Percentiles rank a stretch among this genome's conserved stretches.
These are phyloP conservation scores for Nannochloropsis salina DNA, from an alignment of 108 stramenopile genomes.

Conservation along the genomic window DNA sequence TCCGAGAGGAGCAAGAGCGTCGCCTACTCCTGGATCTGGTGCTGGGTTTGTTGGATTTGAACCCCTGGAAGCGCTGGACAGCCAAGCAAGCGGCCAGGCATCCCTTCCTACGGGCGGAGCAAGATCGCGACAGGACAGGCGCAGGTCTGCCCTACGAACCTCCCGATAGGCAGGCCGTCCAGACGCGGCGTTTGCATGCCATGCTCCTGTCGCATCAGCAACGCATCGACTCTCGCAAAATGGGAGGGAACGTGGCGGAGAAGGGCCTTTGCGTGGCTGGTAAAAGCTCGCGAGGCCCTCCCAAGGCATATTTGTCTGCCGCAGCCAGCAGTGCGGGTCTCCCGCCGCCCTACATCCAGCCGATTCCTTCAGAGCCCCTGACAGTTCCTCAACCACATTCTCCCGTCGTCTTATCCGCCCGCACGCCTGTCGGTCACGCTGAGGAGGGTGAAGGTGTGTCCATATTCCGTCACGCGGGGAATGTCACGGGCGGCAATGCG, in stretches of 20 bases:
- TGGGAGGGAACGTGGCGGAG: not conserved
- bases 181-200: not conserved
- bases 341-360: slow-evolving; percentile 14
- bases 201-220: not conserved
- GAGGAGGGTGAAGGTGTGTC: not conserved
- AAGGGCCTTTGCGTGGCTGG: not conserved
- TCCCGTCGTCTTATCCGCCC: not conserved
- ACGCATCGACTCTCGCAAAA: not conserved
- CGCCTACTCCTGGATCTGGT: slow-evolving; percentile 51
- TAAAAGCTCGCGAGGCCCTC: not conserved
- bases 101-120: slow-evolving; percentile 20
- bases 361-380: not conserved
- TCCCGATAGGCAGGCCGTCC: not conserved
- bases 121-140: not conserved
- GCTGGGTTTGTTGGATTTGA: slow-evolving; percentile 38
- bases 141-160: not conserved
- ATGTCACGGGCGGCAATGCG: not conserved
- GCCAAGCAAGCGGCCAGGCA: slow-evolving; percentile 44
- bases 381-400: not conserved
- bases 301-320: not conserved
- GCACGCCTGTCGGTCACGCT: not conserved
- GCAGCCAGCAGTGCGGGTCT: not conserved
- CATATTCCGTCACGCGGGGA: not conserved
- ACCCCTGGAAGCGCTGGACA: slow-evolving; percentile 53
- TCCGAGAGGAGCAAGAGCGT: slow-evolving; percentile 35